Percentiles rank a stretch among this genome's conserved stretches.
These are phyloP conservation scores for Fusarium foetens DNA, from an alignment of 2,329 filamentous ascomycete species.

Conservation along the genomic window DNA sequence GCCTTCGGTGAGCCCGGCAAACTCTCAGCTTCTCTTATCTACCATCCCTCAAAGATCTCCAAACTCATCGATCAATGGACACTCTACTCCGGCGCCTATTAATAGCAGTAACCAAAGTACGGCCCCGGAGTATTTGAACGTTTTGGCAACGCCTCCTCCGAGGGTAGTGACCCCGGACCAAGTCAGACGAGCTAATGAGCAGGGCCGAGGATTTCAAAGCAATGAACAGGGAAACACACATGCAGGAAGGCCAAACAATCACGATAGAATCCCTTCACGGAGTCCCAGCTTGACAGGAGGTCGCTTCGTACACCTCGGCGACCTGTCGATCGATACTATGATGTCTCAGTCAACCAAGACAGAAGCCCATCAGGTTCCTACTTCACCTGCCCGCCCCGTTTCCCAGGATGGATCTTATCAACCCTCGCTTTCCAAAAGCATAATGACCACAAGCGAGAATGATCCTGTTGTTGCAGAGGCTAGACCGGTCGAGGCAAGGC, in stretches of 20 bases:
- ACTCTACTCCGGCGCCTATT: constrained; percentile 3
- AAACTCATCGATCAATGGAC: neutral
- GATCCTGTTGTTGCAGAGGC: constrained; percentile 32
- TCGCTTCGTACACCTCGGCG: constrained; percentile 34
- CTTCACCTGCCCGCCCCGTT: constrained; percentile 9
- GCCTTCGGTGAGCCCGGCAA: constrained; percentile 23
- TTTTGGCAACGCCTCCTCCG: constrained; percentile 38
- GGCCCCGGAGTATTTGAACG: constrained; percentile 37
- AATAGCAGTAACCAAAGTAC: constrained; percentile 29
- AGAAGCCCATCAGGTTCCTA: constrained; percentile 3
- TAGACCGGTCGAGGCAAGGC: constrained; percentile 5
- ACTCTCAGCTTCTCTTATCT: constrained; percentile 19
- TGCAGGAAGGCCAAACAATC: neutral
- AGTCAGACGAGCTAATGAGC: constrained; percentile 34
- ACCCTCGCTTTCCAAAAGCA: constrained; percentile 34
- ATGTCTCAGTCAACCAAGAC: constrained; percentile 34
- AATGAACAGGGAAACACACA: neutral
- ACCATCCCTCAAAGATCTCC: constrained; percentile 4
- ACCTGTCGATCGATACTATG: constrained; percentile 43
- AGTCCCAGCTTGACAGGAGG: constrained; percentile 42
- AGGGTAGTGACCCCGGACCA: constrained; percentile 38
- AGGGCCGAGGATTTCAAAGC: constrained; percentile 26
- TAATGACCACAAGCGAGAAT: constrained; percentile 31
- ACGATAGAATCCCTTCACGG: constrained; percentile 35
- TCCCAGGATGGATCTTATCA: constrained; percentile 22